Conservation (phyloP, 768 basidiomycete species). For the Boletus barrowsii region DNA sequence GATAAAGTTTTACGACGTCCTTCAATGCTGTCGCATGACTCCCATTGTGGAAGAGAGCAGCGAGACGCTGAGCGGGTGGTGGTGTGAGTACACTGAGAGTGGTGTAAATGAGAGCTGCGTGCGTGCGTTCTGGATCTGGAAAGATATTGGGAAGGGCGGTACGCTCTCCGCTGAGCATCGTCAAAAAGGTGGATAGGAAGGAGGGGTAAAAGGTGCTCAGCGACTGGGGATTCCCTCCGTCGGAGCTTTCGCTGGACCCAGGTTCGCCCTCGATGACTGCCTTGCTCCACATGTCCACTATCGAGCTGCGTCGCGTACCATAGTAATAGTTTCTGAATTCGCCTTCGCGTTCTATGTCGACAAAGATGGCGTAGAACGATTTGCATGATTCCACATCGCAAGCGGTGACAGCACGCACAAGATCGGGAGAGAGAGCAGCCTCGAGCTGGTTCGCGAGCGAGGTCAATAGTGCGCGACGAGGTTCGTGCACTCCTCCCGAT, state of each 20-base stretch:
- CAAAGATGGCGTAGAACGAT: constrained; percentile 82
- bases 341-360: constrained; percentile 83
- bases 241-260: constrained; percentile 22
- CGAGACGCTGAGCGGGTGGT: constrained; percentile 74
- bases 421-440: constrained; percentile 83
- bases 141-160: constrained; percentile 80
- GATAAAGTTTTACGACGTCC: constrained; percentile 68
- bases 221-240: constrained; percentile 44
- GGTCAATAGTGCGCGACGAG: constrained; percentile 79
- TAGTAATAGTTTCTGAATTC: constrained; percentile 97
- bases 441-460: constrained; percentile 96
- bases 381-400: constrained; percentile 74
- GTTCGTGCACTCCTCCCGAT: constrained; percentile 54
- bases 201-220: constrained; percentile 68
- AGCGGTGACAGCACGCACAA: constrained; percentile 82
- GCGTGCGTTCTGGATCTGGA: constrained; percentile 72
- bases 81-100: constrained; percentile 79
- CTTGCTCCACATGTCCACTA: constrained; percentile 70
- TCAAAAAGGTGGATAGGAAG: constrained; percentile 71
- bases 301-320: constrained; percentile 64
- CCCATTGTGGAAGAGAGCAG: constrained; percentile 62
- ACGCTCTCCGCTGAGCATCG: constrained; percentile 67
- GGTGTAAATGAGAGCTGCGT: constrained; percentile 80
- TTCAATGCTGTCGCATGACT: constrained; percentile 55
- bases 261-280: constrained; percentile 40